Evolutionary conservation across 345 rosid genomes (phyloP).

Genomic region (Bretschneidera sinensis): DNA sequence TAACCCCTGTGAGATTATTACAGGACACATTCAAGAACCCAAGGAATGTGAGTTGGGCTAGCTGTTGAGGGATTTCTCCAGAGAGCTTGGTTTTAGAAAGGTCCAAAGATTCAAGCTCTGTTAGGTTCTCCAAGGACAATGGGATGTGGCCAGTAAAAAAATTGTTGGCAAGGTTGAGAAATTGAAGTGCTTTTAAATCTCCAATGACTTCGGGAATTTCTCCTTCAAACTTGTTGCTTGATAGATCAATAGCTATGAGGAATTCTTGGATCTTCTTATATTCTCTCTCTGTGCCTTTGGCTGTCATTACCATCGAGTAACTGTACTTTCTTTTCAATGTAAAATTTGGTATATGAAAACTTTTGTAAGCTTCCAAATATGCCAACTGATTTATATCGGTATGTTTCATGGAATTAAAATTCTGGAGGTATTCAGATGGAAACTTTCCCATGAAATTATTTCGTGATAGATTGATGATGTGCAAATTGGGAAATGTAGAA

Average conservation of each 20-base stretch:
- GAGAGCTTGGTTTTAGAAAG: conserved; percentile 5
- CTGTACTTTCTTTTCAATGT: no score
- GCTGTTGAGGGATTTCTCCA: conserved; percentile 2
- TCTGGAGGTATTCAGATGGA: conserved; percentile 10
- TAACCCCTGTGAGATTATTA: conserved; percentile 7
- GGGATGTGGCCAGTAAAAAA: conserved; percentile 6
- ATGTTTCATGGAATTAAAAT: conserved; percentile 7
- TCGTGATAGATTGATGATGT: conserved; percentile 10
- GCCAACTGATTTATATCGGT: no score
- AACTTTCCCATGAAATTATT: conserved; percentile 3
- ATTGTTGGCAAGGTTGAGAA: conserved; percentile 6
- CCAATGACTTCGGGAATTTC: conserved; percentile 7
- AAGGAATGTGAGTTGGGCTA: no score
- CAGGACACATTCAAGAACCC: not conserved
- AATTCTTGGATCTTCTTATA: not conserved
- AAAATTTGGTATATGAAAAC: not conserved
- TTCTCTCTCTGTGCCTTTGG: not conserved
- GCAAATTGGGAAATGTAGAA: conserved; percentile 10
- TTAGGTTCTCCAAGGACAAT: not conserved
- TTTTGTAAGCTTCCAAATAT: not conserved
- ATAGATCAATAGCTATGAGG: conserved; percentile 8
- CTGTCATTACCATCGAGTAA: conserved; percentile 11
- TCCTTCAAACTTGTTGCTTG: conserved; percentile 2
- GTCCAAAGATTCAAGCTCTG: conserved; percentile 9
- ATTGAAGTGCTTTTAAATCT: not conserved